Base-by-base conservation (phyloP, 192 early-diverging fungal species). In the Cetraspora pellucida region DNA sequence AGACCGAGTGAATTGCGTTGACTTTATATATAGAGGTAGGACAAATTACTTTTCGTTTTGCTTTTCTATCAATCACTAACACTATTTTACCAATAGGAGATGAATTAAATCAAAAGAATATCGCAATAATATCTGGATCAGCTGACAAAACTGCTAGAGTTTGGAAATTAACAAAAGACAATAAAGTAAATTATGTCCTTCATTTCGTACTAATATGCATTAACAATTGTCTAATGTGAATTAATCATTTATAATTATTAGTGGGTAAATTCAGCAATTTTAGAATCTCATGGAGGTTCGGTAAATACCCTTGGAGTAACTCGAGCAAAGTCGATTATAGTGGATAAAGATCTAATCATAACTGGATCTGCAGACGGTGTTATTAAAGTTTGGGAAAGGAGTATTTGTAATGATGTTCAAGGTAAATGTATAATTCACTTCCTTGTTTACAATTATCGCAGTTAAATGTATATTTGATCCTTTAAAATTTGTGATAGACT, bases 71-170 rank as follows among this genome's bases (percentile, higher is more conserved):
- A 45, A 46, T 77, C 2, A 19, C n/a, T 45, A 31, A 27, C 14
- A 43, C 10, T n/a, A 27, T 23, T 30, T 14, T 0, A 45, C 8
- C 11, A 19, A 45, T 44, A 23, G 80, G 80, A 14, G 58, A 82
- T 10, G 86, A 85, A 55, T 68, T 77, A 10, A 45, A 80, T 10
- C 87, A 86, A n/a, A 80, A 59, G 17, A 88, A 88, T 28, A 84
- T 90, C 19, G 90, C 87, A 13, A 81, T 96, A 3, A 86, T 95
- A 23, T 92, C 93, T 17, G 96, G 90, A 16, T 92, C 93, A 3
- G 91, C 92, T 5, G 95, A 96, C 76, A 85, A 85, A 74, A 93
- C 94, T 1, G 89, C 86, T 0, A 87, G 92, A 3, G 79, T 96
- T 1, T 97, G 96, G 96, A 85, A 85, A 75, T 79, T 69, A 16